Evolutionary conservation across 1,139 yeast genomes (phyloP), one percentile per base, ranked within the genome.

Genomic region (Yamadazyma oceani): DNA sequence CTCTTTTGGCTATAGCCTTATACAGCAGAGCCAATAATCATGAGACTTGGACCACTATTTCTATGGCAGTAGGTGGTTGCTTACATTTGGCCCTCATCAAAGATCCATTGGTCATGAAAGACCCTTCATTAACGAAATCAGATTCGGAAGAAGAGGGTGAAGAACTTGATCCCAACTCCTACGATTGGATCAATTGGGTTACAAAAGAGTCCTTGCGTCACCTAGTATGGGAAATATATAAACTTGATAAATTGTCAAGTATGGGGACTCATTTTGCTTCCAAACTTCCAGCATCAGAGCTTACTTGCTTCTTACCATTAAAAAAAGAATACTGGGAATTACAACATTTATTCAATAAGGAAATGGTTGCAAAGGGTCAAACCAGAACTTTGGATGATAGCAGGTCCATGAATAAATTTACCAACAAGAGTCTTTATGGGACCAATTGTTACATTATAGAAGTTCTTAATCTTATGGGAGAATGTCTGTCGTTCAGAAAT

Each of bases 11-110:
- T 1, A 51, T 51, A 28, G 49, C 58, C 12, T 45, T 55, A n/a
- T 53, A 50, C 38, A 57, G 64, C 3, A 44, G 48, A 22, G 41
- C 53, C n/a, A 57, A 55, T 31, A 52, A 53, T 33, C 50, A 53
- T 21, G 64, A 60, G 34, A 44, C 63, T 3, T 60, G 64, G 64
- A 53, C 59, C 12, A 33, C 56, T 25, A 48, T 59, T 3, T 47
- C 51, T 8, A 34, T 48, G 21, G 49, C 46, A 4, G 46, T 38
- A 2, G 50, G 47, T 5, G 52, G 47, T 4, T 49, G 46, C 35
- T 39, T 40, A 16, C 51, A 47, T 35, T 39, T 44, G 13, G 50
- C 48, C 2, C 35, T 46, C 12, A 35, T 32, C 16, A 48, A 44
- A 19, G 43, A 44, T 26, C 39, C 39, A 7, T 16, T 27, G n/a